Base-by-base conservation (phyloP, 192 early-diverging fungal species). In the Coemansia sp. region DNA sequence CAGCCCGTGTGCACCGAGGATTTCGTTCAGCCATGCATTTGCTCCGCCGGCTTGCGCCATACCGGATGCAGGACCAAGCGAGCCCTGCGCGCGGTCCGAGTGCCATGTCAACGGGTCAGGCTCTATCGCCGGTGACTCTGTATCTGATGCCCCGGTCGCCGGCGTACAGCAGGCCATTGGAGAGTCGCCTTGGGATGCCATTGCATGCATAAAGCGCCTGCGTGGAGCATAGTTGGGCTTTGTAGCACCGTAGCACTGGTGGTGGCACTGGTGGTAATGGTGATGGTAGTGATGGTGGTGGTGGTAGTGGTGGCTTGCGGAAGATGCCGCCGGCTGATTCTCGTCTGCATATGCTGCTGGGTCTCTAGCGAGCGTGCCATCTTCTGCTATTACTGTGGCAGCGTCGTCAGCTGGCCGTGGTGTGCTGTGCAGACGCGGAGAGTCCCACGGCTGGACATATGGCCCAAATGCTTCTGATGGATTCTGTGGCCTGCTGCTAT, bases 101-200 rank as follows among this genome's bases (percentile, higher is more conserved):
- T 61, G 54, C 67, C 67, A 70, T 1, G 68, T 64, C 15, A 64
- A 40, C 22, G 68, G 68, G 18, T 64, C 56, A 15, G 39, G 49
- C 33, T 50, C 53, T 22, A 29, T 45, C 11, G 33, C 17, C 17
- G 18, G 28, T 19, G 28, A 18, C 20, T 15, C 15, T 15, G 30
- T 25, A 8, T 10, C n/a, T n/a, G n/a, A n/a, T n/a, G n/a, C n/a
- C n/a, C n/a, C n/a, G n/a, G n/a, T n/a, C n/a, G n/a, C n/a, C n/a
- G n/a, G n/a, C n/a, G n/a, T n/a, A n/a, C n/a, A n/a, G n/a, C n/a
- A n/a, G 20, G 8, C 50, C 9, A 23, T 18, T n/a, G 42, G 7
- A 9, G 13, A 25, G 9, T 3, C 27, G 17, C 4, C n/a, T 20
- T 13, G 9, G 32, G 30, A 36, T 8, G 34, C 26, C 7, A 22